These are phyloP conservation scores for Epichloe brachyelytri DNA, from an alignment of 2,329 filamentous ascomycete genomes.

Conservation along the genomic window DNA sequence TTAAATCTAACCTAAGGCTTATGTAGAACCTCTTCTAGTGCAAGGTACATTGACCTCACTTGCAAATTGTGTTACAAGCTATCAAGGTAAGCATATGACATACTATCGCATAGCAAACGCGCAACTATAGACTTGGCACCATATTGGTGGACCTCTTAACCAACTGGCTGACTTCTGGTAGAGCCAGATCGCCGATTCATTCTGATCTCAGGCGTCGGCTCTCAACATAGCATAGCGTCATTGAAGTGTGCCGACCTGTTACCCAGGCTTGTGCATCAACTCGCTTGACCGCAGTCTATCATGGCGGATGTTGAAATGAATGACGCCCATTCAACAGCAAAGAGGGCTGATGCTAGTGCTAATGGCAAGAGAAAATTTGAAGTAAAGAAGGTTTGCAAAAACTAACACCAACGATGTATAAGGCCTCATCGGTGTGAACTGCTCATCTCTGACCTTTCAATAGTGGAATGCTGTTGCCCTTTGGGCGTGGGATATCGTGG, in stretches of 20 bases:
- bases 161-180: background rate
- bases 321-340: conserved; percentile 56
- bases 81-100: conserved; percentile 1
- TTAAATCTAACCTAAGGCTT: background rate
- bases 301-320: conserved; percentile 99
- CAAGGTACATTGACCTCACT: background rate
- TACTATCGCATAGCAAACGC: background rate
- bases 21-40: background rate
- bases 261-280: background rate
- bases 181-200: background rate
- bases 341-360: conserved; percentile 33
- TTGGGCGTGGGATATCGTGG: conserved; percentile 99
- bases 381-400: conserved; percentile 74
- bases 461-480: conserved; percentile 98
- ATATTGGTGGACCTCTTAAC: background rate
- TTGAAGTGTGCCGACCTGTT: background rate
- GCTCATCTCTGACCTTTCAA: background rate
- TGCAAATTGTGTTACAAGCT: background rate
- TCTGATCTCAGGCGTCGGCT: background rate
- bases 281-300: background rate
- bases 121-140: background rate
- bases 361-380: conserved; percentile 86
- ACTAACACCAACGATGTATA: background rate
- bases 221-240: background rate
- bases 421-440: background rate